Conservation (phyloP, 768 basidiomycete species). For the Suillus subalutaceus region DNA sequence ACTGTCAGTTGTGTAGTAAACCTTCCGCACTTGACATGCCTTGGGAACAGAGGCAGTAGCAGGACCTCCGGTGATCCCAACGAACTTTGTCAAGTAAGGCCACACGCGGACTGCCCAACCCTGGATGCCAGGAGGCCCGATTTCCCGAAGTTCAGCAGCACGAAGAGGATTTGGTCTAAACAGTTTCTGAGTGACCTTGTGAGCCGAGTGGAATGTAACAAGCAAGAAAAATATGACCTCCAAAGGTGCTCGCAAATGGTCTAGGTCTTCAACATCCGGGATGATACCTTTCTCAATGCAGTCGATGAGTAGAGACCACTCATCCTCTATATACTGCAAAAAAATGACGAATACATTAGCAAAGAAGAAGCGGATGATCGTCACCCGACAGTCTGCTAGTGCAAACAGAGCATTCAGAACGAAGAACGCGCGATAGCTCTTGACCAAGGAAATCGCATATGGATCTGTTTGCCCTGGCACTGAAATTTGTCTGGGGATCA, state of each 20-base stretch:
- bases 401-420: slow-evolving; percentile 27
- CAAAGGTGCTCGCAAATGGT: slow-evolving; percentile 17
- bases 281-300: slow-evolving; percentile 19
- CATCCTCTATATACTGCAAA: slow-evolving; percentile 19
- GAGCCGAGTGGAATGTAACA: neutral
- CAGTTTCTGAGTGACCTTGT: slow-evolving; percentile 8
- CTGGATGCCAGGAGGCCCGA: slow-evolving; percentile 2
- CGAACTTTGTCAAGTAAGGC: slow-evolving; percentile 10
- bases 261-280: slow-evolving; percentile 19
- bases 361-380: slow-evolving; percentile 7
- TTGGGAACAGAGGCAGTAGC: slow-evolving; percentile 10
- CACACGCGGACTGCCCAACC: slow-evolving; percentile 13
- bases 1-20: neutral
- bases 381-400: slow-evolving; percentile 14
- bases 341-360: slow-evolving; percentile 17
- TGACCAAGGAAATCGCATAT: slow-evolving; percentile 19
- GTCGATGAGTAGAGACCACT: slow-evolving; percentile 21
- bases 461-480: slow-evolving; percentile 19
- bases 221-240: slow-evolving; percentile 10
- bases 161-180: slow-evolving; percentile 19
- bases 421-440: slow-evolving; percentile 19
- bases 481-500: neutral
- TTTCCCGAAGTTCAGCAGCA: slow-evolving; percentile 21
- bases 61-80: slow-evolving; percentile 12
- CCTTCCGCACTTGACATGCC: neutral